These are phyloP conservation scores for Torulaspora globosa DNA, from an alignment of 1,139 yeast genomes.

Conservation along the genomic window DNA sequence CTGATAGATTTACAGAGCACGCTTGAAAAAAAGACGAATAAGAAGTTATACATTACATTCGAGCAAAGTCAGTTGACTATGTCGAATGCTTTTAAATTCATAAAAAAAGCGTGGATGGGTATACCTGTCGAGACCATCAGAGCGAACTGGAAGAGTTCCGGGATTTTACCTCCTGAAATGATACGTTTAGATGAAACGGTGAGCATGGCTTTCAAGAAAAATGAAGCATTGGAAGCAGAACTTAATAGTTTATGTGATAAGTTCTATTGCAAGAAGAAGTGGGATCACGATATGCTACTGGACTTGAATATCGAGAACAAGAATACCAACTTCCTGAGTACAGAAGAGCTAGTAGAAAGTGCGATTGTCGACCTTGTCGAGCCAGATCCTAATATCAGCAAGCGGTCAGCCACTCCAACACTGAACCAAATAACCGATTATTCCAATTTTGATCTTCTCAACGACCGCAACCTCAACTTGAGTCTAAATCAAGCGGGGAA, in stretches of 20 bases:
- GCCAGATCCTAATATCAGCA: slow-evolving; percentile 20
- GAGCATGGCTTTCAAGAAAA: slow-evolving; percentile 36
- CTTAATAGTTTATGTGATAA: slow-evolving; percentile 44
- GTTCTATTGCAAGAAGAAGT: slow-evolving; percentile 50
- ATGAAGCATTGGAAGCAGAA: slow-evolving; percentile 38
- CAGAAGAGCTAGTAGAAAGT: slow-evolving; percentile 60
- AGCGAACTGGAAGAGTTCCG: slow-evolving; percentile 51
- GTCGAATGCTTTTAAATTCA: slow-evolving; percentile 55
- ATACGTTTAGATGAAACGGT: slow-evolving; percentile 31
- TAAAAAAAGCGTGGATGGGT: slow-evolving; percentile 53
- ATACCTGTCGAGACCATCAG: slow-evolving; percentile 46
- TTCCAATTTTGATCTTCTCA: slow-evolving; percentile 13
- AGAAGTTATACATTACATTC: slow-evolving; percentile 27
- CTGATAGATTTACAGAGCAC: slow-evolving; percentile 41
- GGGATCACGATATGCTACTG: slow-evolving; percentile 55
- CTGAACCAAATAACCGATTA: slow-evolving; percentile 18
- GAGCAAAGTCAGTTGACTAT: slow-evolving; percentile 47
- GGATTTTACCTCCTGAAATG: slow-evolving; percentile 37
- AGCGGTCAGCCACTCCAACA: slow-evolving; percentile 7
- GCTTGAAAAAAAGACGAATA: slow-evolving; percentile 26
- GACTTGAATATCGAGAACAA: slow-evolving; percentile 58
- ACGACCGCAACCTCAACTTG: slow-evolving; percentile 13
- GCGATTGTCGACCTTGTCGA: slow-evolving; percentile 50
- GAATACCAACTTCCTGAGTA: slow-evolving; percentile 53
- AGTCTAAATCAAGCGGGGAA: slow-evolving; percentile 11